Conservation (phyloP, 208 protist species). For the Wallacemonas sp. region DNA sequence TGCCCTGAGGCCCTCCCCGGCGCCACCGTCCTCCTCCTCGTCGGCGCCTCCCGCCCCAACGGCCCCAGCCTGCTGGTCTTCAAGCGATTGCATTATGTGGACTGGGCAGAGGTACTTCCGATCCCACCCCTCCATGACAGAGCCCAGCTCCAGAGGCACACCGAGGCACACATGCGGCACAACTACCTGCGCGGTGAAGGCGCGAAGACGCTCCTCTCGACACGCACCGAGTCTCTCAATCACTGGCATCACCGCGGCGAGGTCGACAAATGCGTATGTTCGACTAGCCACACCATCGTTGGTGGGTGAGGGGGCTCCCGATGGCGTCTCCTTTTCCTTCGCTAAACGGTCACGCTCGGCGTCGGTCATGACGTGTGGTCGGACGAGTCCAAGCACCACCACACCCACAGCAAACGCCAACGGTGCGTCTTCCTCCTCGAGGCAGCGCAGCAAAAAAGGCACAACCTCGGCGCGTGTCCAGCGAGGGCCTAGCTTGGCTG, state of each 20-base stretch:
- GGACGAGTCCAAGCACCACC: constrained; percentile 50
- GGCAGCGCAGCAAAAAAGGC: constrained; percentile 74
- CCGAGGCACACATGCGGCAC: constrained; percentile 73
- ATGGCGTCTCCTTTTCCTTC: background rate
- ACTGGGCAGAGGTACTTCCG: constrained; percentile 39
- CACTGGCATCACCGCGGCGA: constrained; percentile 46
- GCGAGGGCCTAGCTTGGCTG: constrained; percentile 42
- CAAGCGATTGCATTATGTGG: constrained; percentile 19
- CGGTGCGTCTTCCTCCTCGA: constrained; percentile 73
- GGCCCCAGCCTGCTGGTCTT: constrained; percentile 19
- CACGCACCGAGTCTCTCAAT: constrained; percentile 43
- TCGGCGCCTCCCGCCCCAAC: constrained; percentile 3
- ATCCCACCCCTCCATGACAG: constrained; percentile 56
- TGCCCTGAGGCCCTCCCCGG: background rate
- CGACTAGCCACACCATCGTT: too few species aligned
- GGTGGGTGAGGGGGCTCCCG: background rate
- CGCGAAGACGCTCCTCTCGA: constrained; percentile 41
- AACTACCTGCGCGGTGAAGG: constrained; percentile 65
- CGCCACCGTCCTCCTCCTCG: constrained; percentile 13
- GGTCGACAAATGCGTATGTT: constrained; percentile 21
- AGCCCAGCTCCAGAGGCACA: constrained; percentile 42
- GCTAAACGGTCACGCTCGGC: background rate
- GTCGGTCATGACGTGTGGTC: constrained; percentile 19
- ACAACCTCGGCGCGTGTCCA: constrained; percentile 63
- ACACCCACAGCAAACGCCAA: constrained; percentile 57